A percentile compares a stretch with the other conserved stretches of the same genome.
Evolutionary conservation across 176 grass and related monocot species (phyloP).

Genomic region (Eleusine coracana): DNA sequence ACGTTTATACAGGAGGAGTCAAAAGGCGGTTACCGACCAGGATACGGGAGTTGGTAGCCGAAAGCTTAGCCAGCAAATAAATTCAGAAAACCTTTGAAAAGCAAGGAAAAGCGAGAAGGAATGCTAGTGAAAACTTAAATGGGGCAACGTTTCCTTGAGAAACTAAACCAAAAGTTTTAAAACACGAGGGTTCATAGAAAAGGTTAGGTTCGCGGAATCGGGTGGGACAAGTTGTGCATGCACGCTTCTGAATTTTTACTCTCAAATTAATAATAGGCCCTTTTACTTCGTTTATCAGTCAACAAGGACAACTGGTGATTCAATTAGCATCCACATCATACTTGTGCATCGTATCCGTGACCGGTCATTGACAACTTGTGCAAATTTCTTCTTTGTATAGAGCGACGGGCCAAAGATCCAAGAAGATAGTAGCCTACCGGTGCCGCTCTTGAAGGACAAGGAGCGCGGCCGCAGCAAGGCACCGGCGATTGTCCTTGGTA

Average conservation of each 20-base stretch:
- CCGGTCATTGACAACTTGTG: not conserved
- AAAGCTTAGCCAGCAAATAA: not conserved
- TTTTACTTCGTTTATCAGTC: too few relatives aligned
- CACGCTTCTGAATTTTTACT: not conserved
- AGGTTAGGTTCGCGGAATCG: slow-evolving; percentile 17
- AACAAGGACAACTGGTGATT: too few relatives aligned
- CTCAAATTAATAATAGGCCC: too few relatives aligned
- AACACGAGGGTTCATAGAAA: not conserved
- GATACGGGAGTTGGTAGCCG: not conserved
- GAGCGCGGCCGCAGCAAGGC: slow-evolving; percentile 37
- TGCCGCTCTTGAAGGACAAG: slow-evolving; percentile 44
- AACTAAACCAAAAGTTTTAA: not conserved
- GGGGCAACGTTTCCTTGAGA: not conserved
- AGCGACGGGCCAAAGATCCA: slow-evolving; percentile 24
- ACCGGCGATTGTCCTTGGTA: slow-evolving; percentile 41
- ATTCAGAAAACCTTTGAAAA: not conserved
- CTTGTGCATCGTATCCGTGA: not conserved
- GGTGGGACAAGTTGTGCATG: not conserved
- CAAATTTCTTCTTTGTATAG: slow-evolving; percentile 12
- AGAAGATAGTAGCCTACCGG: slow-evolving; percentile 29
- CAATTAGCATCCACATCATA: not conserved
- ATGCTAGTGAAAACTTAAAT: not conserved
- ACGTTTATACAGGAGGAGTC: not conserved
- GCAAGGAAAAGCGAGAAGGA: not conserved
- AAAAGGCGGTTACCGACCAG: not conserved